Percentiles rank a stretch among this genome's conserved stretches.
These are phyloP conservation scores for Tetrastigma voinierianum DNA, from an alignment of 164 flowering plant species.

Conservation along the genomic window DNA sequence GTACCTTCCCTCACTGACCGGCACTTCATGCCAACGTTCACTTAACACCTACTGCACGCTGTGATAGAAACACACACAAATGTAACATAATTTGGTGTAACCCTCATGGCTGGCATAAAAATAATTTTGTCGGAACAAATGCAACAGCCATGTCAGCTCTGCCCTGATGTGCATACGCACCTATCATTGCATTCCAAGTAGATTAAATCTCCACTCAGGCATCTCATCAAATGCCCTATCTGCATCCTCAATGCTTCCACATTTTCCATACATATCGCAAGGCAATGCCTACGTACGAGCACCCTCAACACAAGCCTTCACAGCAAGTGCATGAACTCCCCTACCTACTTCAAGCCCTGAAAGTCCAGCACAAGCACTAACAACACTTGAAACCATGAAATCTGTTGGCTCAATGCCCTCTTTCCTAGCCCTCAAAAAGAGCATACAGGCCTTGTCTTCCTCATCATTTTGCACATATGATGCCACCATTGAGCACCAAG, in stretches of 20 bases:
- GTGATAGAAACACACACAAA: conserved; percentile 64
- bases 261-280: conserved; percentile 94
- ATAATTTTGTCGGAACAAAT: conserved; percentile 60
- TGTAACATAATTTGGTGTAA: conserved; percentile 67
- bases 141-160: conserved; percentile 59
- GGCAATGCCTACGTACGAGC: no score
- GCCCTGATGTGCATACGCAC: conserved; percentile 84
- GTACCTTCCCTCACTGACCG: conserved; percentile 56
- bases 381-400: conserved; percentile 73
- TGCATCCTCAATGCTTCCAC: conserved; percentile 74
- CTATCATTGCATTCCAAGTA: conserved; percentile 80
- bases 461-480: conserved; percentile 67
- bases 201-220: conserved; percentile 60
- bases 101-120: conserved; percentile 12
- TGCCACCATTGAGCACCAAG: conserved; percentile 79
- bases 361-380: conserved; percentile 79
- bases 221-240: conserved; percentile 52
- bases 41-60: conserved; percentile 79
- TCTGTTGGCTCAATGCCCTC: conserved; percentile 58
- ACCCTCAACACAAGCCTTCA: conserved; percentile 64
- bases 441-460: conserved; percentile 62
- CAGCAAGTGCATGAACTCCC: conserved; percentile 67
- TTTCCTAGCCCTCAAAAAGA: conserved; percentile 42
- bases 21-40: conserved; percentile 61
- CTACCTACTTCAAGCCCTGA: conserved; percentile 65